Evolutionary conservation across 2,329 filamentous ascomycete genomes (phyloP).

Genomic region (Zasmidium angulare): DNA sequence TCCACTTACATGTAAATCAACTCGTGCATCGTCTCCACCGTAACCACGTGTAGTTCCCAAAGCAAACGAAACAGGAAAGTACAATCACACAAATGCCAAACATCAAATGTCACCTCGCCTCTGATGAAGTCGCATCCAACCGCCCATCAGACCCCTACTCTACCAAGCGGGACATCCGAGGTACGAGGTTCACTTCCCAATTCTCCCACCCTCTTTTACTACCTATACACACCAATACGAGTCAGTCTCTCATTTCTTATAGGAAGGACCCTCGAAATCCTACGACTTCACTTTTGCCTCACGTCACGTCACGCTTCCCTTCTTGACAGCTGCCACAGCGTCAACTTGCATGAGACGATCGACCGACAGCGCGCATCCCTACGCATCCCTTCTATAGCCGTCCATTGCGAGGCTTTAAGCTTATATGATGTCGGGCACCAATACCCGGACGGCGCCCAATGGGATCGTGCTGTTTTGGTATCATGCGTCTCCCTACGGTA

Average conservation of each 20-base stretch:
- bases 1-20: no score
- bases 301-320: no score
- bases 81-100: no score
- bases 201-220: neutral
- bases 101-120: no score
- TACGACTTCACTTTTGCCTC: neutral
- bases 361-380: neutral
- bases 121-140: no score
- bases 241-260: neutral
- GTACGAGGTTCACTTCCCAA: neutral
- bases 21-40: no score
- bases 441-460: conserved; percentile 1
- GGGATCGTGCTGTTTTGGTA: conserved; percentile 10
- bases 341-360: neutral
- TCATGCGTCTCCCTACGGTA: conserved; percentile 6
- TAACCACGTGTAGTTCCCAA: no score
- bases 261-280: neutral
- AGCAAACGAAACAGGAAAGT: no score
- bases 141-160: no score
- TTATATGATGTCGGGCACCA: conserved; percentile 4
- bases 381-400: neutral
- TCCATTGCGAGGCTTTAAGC: neutral
- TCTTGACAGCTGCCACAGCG: neutral
- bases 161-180: neutral
- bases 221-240: no score